phyloP scores from a whole-genome alignment of 306 rosid genomes.

The Boehmeria nivea region DNA sequence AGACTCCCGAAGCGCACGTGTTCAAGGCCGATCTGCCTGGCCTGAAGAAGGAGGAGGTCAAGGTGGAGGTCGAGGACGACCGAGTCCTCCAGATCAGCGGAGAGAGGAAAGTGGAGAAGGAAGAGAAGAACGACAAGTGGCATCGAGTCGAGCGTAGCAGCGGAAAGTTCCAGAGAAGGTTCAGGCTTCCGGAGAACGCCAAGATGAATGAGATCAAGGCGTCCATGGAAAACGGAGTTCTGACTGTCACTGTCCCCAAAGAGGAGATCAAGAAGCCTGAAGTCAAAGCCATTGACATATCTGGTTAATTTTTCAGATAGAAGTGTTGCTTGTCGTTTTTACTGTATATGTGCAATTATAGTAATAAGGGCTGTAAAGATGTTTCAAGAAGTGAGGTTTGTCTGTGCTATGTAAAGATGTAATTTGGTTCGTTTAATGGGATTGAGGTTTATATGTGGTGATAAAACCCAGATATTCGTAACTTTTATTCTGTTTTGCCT shows the following conservation, averaged over 20 bases:
- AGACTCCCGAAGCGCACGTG: conserved; percentile 6
- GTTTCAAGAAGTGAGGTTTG: no score
- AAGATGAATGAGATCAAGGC: conserved; percentile 5
- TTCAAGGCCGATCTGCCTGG: conserved; percentile 2
- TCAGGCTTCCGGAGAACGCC: conserved; percentile 5
- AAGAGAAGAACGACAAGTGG: conserved; percentile 9
- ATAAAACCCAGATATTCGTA: no score
- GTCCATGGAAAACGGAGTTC: conserved; percentile 8
- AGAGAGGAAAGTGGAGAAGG: conserved; percentile 8
- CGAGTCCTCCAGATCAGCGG: conserved; percentile 11
- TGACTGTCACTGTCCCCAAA: conserved; percentile 1
- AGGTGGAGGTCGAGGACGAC: conserved; percentile 3
- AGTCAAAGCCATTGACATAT: background rate
- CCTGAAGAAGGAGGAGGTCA: conserved; percentile 12
- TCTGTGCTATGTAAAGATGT: no score
- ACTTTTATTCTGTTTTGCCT: no score
- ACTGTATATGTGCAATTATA: no score
- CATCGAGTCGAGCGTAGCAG: conserved; percentile 2
- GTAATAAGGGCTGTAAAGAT: no score
- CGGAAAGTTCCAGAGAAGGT: conserved; percentile 9
- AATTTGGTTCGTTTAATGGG: no score
- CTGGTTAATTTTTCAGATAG: no score
- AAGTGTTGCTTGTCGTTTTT: no score
- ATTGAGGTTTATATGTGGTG: no score
- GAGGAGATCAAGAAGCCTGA: conserved; percentile 3